Percentiles rank a stretch among this genome's conserved stretches.
Conservation (phyloP, 768 basidiomycete genomes). For the Tulasnella sp. region DNA sequence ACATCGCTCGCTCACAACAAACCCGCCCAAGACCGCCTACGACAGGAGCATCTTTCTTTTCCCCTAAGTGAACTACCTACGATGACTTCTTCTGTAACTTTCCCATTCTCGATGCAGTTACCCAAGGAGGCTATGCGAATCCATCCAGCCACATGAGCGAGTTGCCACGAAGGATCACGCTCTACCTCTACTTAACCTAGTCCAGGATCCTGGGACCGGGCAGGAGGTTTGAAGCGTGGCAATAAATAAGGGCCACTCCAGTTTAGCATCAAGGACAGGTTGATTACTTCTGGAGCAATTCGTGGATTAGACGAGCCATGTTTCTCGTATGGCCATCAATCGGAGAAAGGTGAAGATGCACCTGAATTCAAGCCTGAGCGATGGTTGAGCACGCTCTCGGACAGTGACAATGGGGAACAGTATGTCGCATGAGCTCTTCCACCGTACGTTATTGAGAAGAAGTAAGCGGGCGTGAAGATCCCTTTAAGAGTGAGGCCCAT, state of each 20-base stretch:
- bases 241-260: slow-evolving; percentile 30
- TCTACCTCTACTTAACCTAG: slow-evolving; percentile 32
- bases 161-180: slow-evolving; percentile 34
- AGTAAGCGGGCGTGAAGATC: slow-evolving; percentile 12
- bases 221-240: slow-evolving; percentile 24
- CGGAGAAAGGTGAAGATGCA: slow-evolving; percentile 27
- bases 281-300: background rate
- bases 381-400: slow-evolving; percentile 23
- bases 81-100: slow-evolving; percentile 31
- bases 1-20: slow-evolving; percentile 33
- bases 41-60: slow-evolving; percentile 30
- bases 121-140: slow-evolving; percentile 36
- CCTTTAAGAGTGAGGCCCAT: slow-evolving; percentile 4
- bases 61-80: slow-evolving; percentile 26
- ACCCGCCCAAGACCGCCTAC: slow-evolving; percentile 31
- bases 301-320: slow-evolving; percentile 27
- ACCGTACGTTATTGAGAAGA: slow-evolving; percentile 17
- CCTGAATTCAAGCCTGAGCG: slow-evolving; percentile 32
- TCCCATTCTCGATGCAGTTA: slow-evolving; percentile 35
- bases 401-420: too few species aligned
- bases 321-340: slow-evolving; percentile 30
- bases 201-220: slow-evolving; percentile 25
- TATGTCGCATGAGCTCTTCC: background rate
- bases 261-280: background rate
- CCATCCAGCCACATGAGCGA: slow-evolving; percentile 34